Percentiles rank a stretch among this genome's conserved stretches.
Conservation (phyloP, 371 early-diverging fungal species). For the Batrachochytrium dendrobatidis region DNA sequence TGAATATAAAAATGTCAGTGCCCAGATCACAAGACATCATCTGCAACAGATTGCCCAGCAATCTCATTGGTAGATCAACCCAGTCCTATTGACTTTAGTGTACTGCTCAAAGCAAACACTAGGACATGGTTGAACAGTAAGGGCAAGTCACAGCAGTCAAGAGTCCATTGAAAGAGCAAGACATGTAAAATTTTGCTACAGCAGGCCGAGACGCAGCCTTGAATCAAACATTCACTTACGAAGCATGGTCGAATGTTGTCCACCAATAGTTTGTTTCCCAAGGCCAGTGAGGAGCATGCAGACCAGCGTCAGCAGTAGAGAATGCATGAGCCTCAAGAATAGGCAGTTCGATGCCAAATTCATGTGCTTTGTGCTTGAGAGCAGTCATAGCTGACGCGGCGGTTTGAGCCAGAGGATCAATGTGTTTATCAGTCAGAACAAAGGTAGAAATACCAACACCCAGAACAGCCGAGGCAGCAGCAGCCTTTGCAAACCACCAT, state of each 20-base stretch:
- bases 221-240: slow-evolving; percentile 61
- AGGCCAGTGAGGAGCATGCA: slow-evolving; percentile 82
- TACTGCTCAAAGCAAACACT: too few relatives aligned
- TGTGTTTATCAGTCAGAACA: slow-evolving; percentile 27
- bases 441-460: slow-evolving; percentile 26
- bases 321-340: slow-evolving; percentile 37
- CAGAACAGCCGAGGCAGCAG: slow-evolving; percentile 28
- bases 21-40: too few relatives aligned
- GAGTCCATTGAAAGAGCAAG: too few relatives aligned
- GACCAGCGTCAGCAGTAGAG: slow-evolving; percentile 70
- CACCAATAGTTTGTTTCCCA: slow-evolving; percentile 79
- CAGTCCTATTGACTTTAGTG: too few relatives aligned
- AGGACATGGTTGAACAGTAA: too few relatives aligned
- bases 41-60: too few relatives aligned
- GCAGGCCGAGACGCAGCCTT: too few relatives aligned
- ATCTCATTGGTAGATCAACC: too few relatives aligned
- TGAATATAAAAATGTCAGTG: too few relatives aligned
- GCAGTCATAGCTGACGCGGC: slow-evolving; percentile 4
- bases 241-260: slow-evolving; percentile 87
- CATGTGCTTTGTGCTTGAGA: slow-evolving; percentile 20
- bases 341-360: slow-evolving; percentile 18
- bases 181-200: too few relatives aligned
- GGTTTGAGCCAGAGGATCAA: slow-evolving; percentile 15
- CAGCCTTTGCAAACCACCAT: slow-evolving; percentile 31
- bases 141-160: too few relatives aligned